A percentile compares a stretch with the other conserved stretches of the same genome.
Evolutionary conservation across 805 yeast species (phyloP).

Genomic region (Yarrowia sp.): DNA sequence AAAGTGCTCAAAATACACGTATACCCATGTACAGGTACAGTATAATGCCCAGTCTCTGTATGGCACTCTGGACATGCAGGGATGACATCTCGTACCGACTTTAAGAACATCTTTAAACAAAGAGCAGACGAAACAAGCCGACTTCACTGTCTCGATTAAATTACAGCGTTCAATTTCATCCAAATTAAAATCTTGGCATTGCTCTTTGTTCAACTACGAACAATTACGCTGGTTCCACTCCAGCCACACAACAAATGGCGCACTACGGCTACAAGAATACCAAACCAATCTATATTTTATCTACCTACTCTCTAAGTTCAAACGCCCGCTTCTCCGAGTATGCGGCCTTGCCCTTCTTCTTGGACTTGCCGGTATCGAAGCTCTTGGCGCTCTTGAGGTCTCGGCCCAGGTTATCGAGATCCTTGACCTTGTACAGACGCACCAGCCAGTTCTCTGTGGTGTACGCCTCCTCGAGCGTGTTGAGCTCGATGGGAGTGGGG

Average conservation of each 20-base stretch:
- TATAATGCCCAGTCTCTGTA: too few species aligned
- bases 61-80: too few species aligned
- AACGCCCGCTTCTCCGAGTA: slow-evolving; percentile 21
- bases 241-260: neutral
- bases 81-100: too few species aligned
- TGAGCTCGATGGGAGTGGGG: slow-evolving; percentile 52
- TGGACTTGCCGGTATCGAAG: slow-evolving; percentile 28
- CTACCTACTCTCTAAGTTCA: slow-evolving; percentile 24
- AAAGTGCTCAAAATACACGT: too few species aligned
- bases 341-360: slow-evolving; percentile 31
- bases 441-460: slow-evolving; percentile 97
- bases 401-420: slow-evolving; percentile 83
- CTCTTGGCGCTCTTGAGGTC: slow-evolving; percentile 39
- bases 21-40: too few species aligned
- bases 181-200: too few species aligned
- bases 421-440: slow-evolving; percentile 88
- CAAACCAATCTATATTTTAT: slow-evolving; percentile 19
- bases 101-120: too few species aligned
- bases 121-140: too few species aligned
- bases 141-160: too few species aligned
- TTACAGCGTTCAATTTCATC: too few species aligned
- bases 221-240: too few species aligned
- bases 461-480: slow-evolving; percentile 87
- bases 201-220: too few species aligned
- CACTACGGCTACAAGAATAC: neutral